Evolutionary conservation across 1,284 basidiomycete genomes (phyloP).

Genomic region (Moniliella sp.): DNA sequence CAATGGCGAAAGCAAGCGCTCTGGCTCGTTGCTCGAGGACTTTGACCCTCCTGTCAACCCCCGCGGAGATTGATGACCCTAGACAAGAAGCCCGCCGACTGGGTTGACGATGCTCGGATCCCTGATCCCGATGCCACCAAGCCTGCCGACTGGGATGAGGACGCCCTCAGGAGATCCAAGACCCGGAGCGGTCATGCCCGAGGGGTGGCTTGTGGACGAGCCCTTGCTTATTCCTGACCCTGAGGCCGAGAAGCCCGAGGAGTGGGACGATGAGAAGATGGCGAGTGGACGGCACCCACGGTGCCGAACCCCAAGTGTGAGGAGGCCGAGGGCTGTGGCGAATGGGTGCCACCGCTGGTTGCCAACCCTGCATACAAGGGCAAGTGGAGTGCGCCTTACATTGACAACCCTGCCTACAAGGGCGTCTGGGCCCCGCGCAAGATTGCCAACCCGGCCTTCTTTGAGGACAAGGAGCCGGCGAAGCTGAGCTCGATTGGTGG

Average conservation of each 20-base stretch:
- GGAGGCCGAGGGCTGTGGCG: slow-evolving; percentile 74
- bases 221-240: slow-evolving; percentile 64
- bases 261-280: slow-evolving; percentile 98
- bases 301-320: slow-evolving; percentile 56
- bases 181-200: slow-evolving; percentile 73
- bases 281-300: slow-evolving; percentile 82
- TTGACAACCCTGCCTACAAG: slow-evolving; percentile 39
- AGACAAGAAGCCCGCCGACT: slow-evolving; percentile 74
- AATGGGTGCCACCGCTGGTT: slow-evolving; percentile 71
- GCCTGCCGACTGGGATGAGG: slow-evolving; percentile 31
- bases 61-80: slow-evolving; percentile 57
- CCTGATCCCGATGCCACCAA: slow-evolving; percentile 59
- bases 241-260: slow-evolving; percentile 84
- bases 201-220: slow-evolving; percentile 85
- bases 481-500: slow-evolving; percentile 42
- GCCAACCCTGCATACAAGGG: slow-evolving; percentile 96
- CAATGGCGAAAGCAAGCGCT: slow-evolving; percentile 50
- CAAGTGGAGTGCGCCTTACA: slow-evolving; percentile 73
- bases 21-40: slow-evolving; percentile 72
- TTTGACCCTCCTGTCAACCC: slow-evolving; percentile 91
- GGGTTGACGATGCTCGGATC: slow-evolving; percentile 77
- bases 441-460: slow-evolving; percentile 60
- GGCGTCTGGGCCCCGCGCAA: slow-evolving; percentile 23
- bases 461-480: slow-evolving; percentile 65
- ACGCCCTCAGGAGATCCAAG: slow-evolving; percentile 42